Evolutionary conservation across 2,329 filamentous ascomycete genomes (phyloP).

Genomic region (Eutypella sp.): DNA sequence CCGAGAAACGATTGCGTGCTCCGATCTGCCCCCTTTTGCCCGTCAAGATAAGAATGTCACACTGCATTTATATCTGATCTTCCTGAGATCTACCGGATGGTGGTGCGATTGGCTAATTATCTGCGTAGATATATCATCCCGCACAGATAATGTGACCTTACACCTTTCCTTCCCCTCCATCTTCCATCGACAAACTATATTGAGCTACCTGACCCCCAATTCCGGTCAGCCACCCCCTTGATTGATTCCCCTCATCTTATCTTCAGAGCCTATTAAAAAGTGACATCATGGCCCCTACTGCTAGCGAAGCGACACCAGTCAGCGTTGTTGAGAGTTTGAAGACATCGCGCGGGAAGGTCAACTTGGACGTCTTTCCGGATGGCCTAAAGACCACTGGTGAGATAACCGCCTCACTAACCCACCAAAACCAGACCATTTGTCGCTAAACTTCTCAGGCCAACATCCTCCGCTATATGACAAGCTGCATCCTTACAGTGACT

Average conservation of each 20-base stretch:
- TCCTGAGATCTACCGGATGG: background rate
- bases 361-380: conserved; percentile 53
- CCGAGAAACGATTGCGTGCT: background rate
- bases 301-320: conserved; percentile 15
- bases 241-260: too few species aligned
- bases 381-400: conserved; percentile 52
- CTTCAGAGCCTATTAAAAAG: background rate
- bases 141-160: too few species aligned
- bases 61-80: background rate
- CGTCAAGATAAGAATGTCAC: background rate
- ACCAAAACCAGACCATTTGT: background rate
- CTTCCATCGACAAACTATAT: too few species aligned
- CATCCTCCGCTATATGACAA: conserved; percentile 59
- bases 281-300: conserved; percentile 22
- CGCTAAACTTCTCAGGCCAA: conserved; percentile 48
- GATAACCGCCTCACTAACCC: background rate
- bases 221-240: too few species aligned
- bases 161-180: too few species aligned
- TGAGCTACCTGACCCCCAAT: too few species aligned
- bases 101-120: background rate
- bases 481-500: conserved; percentile 58
- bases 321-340: conserved; percentile 19
- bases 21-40: background rate
- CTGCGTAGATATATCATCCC: too few species aligned
- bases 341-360: conserved; percentile 15